A percentile compares a stretch with the other conserved stretches of the same genome.
phyloP scores from a whole-genome alignment of 2,329 filamentous ascomycete species.

The Fusarium miscanthi region DNA sequence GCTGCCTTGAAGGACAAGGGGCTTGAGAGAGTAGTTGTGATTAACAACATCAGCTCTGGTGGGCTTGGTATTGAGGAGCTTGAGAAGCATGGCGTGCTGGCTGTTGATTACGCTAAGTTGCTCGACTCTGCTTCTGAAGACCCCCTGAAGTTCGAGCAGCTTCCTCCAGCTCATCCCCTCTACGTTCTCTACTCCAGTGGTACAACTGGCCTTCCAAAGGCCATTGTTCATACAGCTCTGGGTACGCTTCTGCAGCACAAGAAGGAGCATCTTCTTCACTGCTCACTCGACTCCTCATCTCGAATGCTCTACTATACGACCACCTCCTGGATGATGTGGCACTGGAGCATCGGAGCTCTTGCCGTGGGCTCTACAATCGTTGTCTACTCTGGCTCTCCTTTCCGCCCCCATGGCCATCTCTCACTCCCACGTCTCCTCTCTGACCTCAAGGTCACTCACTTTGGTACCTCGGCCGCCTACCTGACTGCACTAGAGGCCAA shows the following conservation, averaged over 20 bases:
- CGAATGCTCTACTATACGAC: slow-evolving; percentile 94
- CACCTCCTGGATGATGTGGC: slow-evolving; percentile 99
- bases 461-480: slow-evolving; percentile 95
- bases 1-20: slow-evolving; percentile 68
- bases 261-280: slow-evolving; percentile 92
- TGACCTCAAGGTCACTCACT: slow-evolving; percentile 86
- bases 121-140: slow-evolving; percentile 56
- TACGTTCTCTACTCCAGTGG: slow-evolving; percentile 96
- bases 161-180: slow-evolving; percentile 86
- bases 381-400: slow-evolving; percentile 93
- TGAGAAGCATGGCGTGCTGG: slow-evolving; percentile 52
- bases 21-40: slow-evolving; percentile 77
- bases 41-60: slow-evolving; percentile 69
- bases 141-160: slow-evolving; percentile 75
- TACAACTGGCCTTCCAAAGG: slow-evolving; percentile 88
- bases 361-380: slow-evolving; percentile 85
- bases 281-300: slow-evolving; percentile 78
- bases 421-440: slow-evolving; percentile 87
- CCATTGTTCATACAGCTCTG: slow-evolving; percentile 90
- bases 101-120: slow-evolving; percentile 59
- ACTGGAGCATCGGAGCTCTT: slow-evolving; percentile 91
- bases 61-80: slow-evolving; percentile 58
- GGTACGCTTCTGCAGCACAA: slow-evolving; percentile 96
- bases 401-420: slow-evolving; percentile 80
- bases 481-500: slow-evolving; percentile 90